Evolutionary conservation across 768 basidiomycete species (phyloP).

Genomic region (Mycena leptocephala): DNA sequence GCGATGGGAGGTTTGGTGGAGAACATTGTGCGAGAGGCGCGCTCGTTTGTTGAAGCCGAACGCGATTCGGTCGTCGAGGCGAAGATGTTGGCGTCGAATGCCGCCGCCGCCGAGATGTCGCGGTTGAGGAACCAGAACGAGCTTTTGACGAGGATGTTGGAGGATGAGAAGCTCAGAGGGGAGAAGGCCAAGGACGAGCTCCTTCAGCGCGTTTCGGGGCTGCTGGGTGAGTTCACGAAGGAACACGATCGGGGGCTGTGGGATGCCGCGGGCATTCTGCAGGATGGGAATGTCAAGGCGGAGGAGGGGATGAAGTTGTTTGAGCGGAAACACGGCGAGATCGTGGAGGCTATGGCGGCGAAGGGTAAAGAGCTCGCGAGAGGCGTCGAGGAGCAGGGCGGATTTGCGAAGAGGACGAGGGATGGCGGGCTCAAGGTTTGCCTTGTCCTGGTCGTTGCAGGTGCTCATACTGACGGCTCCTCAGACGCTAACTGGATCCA

Average conservation of each 20-base stretch:
- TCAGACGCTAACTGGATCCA: constrained; percentile 61
- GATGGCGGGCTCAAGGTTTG: constrained; percentile 75
- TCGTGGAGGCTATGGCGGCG: constrained; percentile 58
- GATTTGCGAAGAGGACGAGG: constrained; percentile 68
- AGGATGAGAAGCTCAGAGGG: constrained; percentile 76
- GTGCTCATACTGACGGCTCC: constrained; percentile 17
- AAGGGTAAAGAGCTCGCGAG: constrained; percentile 60
- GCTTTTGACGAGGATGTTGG: constrained; percentile 71
- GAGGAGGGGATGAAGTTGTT: constrained; percentile 67
- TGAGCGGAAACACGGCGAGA: constrained; percentile 63
- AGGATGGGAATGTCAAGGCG: constrained; percentile 70
- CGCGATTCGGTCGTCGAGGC: constrained; percentile 66
- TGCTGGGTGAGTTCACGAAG: constrained; percentile 80
- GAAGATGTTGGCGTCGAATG: constrained; percentile 63
- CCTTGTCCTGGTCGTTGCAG: neutral
- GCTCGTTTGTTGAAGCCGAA: constrained; percentile 71
- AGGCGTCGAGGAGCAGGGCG: constrained; percentile 61
- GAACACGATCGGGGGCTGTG: constrained; percentile 79
- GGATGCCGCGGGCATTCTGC: constrained; percentile 69
- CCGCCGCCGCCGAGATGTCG: constrained; percentile 68
- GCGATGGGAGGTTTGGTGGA: constrained; percentile 75
- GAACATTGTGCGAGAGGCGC: constrained; percentile 69
- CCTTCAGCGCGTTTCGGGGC: constrained; percentile 78
- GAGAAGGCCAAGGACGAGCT: constrained; percentile 82
- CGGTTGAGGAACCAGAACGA: constrained; percentile 83